Base-by-base conservation (phyloP, 2,329 filamentous ascomycete genomes). In the Aspergillus hiratsukae region DNA sequence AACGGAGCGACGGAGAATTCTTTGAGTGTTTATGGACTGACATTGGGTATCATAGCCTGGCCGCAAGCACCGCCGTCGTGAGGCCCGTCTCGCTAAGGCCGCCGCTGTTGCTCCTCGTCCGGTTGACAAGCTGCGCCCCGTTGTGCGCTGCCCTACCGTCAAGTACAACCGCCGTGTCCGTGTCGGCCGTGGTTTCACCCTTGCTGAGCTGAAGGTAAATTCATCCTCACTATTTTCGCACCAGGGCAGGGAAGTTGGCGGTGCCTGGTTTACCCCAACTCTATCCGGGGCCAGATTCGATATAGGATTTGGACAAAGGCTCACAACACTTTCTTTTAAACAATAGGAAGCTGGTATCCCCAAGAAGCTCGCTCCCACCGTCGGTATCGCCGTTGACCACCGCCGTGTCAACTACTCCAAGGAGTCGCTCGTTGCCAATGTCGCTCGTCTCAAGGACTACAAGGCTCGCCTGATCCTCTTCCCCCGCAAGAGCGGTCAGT, bases 81-180 rank as follows among this genome's bases (percentile, higher is more conserved):
- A 90, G 80, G 90, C 91, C 70, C 93, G 94, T 80, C 86, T 91
- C 77, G 87, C 88, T 73, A 99, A 97, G 89, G 93, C 93, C 75
- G 92, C 91, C 72, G 88, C 90, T 74, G 84, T 97, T 75, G 94
- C 94, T 76, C 94, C 94, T 76, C 91, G 94, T 74, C 94, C 94
- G 70, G 90, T 97, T 80, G 94, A 99, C 86, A 92, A 90, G 81
- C 86, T 99, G 77, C 88, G 92, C 78, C 94, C 94, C 69, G 82
- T 97, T 80, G 93, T 99, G 72, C 90, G 92, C 83, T 97, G 93
- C 88, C 93, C 94, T 76, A 93, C 90, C 73, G 81, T 97, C 84
- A 96, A 95, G 86, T 96, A 99, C 87, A 99, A 99, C 90, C 92
- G 94, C 78, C 91, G 91, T 78, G 89, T 95, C 76, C 89, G 94